Base-by-base conservation (phyloP, 768 basidiomycete species). In the Lyophyllum atratum region DNA sequence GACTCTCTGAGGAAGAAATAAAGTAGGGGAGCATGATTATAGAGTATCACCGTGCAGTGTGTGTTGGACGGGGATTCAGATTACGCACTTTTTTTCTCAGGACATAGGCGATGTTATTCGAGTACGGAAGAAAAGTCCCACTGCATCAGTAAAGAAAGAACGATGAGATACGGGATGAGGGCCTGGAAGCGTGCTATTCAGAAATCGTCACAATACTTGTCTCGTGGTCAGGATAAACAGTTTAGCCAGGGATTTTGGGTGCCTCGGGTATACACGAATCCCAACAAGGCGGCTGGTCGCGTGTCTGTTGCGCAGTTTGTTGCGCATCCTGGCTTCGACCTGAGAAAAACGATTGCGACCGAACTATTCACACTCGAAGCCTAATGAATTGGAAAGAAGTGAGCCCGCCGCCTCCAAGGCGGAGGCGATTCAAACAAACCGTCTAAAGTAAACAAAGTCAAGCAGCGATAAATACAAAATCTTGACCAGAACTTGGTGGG, bases 51-150 rank as follows among this genome's bases (percentile, higher is more conserved):
- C 17, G 8, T 37, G 3, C 34, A 15, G 11, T 37, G 8, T 37
- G 3, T 3, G 11, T 37, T 15, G 34, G 31, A 19, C 19, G 49
- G 49, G 22, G 3, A 26, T 51, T 51, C 34, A 15, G 34, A 51
- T 51, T 51, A 51, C 12, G 49, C n/a, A n/a, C 34, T 15, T n/a
- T 22, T 51, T 17, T 51, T 51, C 49, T 22, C 34, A 51, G 42
- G 42, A 31, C 6, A 5, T 15, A 44, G 51, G 9, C 15, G 11
- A 7, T 11, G n/a, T 5, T 31, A 7, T 11, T 19, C 21, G 17
- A 43, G 26, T 28, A n/a, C 19, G 42, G 26, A 29, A 14, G 40
- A 52, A 52, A 19, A 17, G 26, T 52, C 39, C 17, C 25, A 43
- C 24, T 44, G 3, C 10, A 42, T n/a, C 4, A 21, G 22, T 7